Evolutionary conservation across 441 rosid genomes (phyloP).

Genomic region (Populus trichocarpa): DNA sequence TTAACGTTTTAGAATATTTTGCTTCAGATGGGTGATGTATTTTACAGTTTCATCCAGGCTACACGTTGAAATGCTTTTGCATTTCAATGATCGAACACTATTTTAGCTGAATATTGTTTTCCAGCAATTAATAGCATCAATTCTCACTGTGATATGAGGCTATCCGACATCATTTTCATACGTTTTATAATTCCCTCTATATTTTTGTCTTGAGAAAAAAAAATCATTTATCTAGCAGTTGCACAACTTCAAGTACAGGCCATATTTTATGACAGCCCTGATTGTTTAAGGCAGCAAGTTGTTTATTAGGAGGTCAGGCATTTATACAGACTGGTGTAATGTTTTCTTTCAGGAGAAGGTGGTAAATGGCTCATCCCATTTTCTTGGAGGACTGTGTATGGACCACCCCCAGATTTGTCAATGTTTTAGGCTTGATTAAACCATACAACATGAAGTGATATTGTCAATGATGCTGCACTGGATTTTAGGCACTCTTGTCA

Average conservation of each 20-base stretch:
- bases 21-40: not conserved
- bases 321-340: not conserved
- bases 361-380: slow-evolving; percentile 63
- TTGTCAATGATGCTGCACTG: not conserved
- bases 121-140: not conserved
- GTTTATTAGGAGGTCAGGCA: not conserved
- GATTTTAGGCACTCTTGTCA: not conserved
- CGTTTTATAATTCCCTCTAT: not conserved
- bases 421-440: slow-evolving; percentile 49
- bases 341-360: slow-evolving; percentile 43
- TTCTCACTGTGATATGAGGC: not conserved
- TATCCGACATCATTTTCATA: not conserved
- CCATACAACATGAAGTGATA: not conserved
- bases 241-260: not conserved
- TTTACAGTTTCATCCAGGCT: not conserved
- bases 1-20: not conserved
- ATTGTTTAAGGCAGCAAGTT: not conserved
- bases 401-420: slow-evolving; percentile 85
- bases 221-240: not conserved
- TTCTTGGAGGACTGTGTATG: slow-evolving; percentile 84
- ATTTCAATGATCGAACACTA: not conserved
- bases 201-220: not conserved
- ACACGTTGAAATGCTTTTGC: not conserved
- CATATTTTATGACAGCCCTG: not conserved
- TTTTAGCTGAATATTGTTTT: not conserved